These are phyloP conservation scores for Eimeria maxima DNA, from an alignment of 169 alveolate genomes.

Conservation along the genomic window DNA sequence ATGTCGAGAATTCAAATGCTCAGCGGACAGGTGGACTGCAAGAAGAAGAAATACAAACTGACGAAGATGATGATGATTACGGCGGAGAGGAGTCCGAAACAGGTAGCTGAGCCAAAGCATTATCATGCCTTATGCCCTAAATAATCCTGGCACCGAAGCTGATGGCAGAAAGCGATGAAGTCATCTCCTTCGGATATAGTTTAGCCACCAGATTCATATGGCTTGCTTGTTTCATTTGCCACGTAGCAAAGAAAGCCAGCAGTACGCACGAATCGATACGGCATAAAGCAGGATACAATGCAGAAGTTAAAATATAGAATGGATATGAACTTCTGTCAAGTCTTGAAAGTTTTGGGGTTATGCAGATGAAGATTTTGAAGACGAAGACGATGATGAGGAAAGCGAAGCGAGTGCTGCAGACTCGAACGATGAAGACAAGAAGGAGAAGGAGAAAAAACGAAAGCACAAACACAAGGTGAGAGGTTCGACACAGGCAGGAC, in stretches of 20 bases:
- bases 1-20: constrained; percentile 49
- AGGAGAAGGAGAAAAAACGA: constrained; percentile 55
- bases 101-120: background rate
- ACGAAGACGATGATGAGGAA: constrained; percentile 76
- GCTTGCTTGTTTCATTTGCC: background rate
- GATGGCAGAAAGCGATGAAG: background rate
- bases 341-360: background rate
- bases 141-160: background rate
- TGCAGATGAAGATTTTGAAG: constrained; percentile 78
- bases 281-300: too few relatives aligned
- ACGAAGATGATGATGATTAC: constrained; percentile 82
- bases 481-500: background rate
- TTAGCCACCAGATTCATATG: background rate
- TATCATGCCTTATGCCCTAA: background rate
- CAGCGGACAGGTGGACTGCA: constrained; percentile 70
- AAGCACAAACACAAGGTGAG: constrained; percentile 74
- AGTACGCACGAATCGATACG: too few relatives aligned
- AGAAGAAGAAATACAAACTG: constrained; percentile 79
- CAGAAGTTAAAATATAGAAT: background rate
- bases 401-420: constrained; percentile 72
- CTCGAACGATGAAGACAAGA: constrained; percentile 80
- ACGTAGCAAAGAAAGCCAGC: background rate
- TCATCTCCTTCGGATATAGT: background rate
- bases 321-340: background rate
- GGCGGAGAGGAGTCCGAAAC: constrained; percentile 78